Percentiles rank a stretch among this genome's conserved stretches.
These are phyloP conservation scores for Zalerion maritima DNA, from an alignment of 495 filamentous ascomycete species.

Conservation along the genomic window DNA sequence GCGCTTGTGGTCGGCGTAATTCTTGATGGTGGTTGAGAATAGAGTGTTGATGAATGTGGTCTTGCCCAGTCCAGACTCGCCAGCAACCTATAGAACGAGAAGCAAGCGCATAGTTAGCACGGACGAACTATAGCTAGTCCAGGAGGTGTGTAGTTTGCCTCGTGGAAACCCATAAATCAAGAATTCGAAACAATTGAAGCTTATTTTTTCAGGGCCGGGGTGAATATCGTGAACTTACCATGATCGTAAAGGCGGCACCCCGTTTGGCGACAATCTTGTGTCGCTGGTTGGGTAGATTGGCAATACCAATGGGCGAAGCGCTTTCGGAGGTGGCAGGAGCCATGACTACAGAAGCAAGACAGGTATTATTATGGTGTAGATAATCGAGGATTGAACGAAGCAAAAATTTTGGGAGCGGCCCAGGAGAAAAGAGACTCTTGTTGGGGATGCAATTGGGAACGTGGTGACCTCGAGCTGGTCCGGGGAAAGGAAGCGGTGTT, in stretches of 20 bases:
- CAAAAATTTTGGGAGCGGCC: slow-evolving; percentile 1
- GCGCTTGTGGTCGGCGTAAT: slow-evolving; percentile 98
- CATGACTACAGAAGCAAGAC: slow-evolving; percentile 30
- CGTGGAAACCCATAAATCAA: not conserved
- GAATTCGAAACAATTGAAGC: slow-evolving; percentile 1
- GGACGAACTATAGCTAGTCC: not conserved
- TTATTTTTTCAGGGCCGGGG: not conserved
- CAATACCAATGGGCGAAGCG: slow-evolving; percentile 95
- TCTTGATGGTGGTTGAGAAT: slow-evolving; percentile 99
- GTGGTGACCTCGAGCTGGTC: slow-evolving; percentile 2
- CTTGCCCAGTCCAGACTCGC: slow-evolving; percentile 96
- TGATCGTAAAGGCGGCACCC: slow-evolving; percentile 97
- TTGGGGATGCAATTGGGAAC: slow-evolving; percentile 4
- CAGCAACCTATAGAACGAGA: slow-evolving; percentile 61
- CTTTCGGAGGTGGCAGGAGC: slow-evolving; percentile 64
- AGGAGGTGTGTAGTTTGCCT: not conserved
- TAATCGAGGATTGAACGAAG: slow-evolving; percentile 2
- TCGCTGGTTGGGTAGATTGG: slow-evolving; percentile 95
- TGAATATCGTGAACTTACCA: slow-evolving; percentile 49
- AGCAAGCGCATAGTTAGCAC: slow-evolving; percentile 11
- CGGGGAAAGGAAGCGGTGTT: slow-evolving; percentile 15
- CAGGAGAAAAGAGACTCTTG: slow-evolving; percentile 1
- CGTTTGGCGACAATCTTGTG: slow-evolving; percentile 99
- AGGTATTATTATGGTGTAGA: slow-evolving; percentile 3
- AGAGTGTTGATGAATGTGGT: slow-evolving; percentile 99